These are phyloP conservation scores for Dissoconium aciculare DNA, from an alignment of 2,329 filamentous ascomycete species.

Conservation along the genomic window DNA sequence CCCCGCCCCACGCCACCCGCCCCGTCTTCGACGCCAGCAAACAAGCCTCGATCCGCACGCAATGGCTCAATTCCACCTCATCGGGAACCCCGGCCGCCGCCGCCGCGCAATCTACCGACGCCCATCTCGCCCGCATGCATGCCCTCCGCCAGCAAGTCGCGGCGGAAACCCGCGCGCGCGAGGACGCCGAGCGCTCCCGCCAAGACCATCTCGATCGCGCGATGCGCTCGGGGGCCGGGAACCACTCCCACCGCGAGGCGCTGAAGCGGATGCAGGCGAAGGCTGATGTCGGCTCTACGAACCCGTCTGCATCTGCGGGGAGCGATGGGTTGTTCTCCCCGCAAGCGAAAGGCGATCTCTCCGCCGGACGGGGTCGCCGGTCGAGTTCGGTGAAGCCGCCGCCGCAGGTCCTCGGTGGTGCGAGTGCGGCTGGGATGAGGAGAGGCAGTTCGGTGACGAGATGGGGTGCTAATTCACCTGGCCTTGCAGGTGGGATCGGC, in stretches of 20 bases:
- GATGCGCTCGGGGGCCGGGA: conserved; percentile 62
- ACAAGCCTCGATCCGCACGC: neutral
- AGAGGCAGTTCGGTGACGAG: neutral
- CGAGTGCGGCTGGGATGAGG: neutral
- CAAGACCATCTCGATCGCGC: no score
- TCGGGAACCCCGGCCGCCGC: no score
- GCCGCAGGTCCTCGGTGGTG: neutral
- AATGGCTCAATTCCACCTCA: neutral
- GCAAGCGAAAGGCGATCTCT: neutral
- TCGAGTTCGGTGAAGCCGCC: no score
- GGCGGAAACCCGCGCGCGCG: no score
- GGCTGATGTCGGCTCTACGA: conserved; percentile 6
- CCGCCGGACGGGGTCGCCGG: no score
- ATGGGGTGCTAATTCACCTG: no score
- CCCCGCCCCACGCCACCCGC: neutral
- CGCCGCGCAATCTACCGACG: neutral
- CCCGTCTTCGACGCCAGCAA: conserved; percentile 1
- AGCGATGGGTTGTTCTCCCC: neutral
- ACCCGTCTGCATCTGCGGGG: no score
- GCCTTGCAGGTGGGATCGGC: no score
- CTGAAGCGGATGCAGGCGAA: conserved; percentile 63
- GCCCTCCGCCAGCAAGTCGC: no score
- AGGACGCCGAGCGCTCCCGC: no score
- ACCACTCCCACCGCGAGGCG: conserved; percentile 62
- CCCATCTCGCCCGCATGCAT: no score